Evolutionary conservation across 2,329 filamentous ascomycete species (phyloP).

Genomic region (Myriosclerotinia scirpicola): DNA sequence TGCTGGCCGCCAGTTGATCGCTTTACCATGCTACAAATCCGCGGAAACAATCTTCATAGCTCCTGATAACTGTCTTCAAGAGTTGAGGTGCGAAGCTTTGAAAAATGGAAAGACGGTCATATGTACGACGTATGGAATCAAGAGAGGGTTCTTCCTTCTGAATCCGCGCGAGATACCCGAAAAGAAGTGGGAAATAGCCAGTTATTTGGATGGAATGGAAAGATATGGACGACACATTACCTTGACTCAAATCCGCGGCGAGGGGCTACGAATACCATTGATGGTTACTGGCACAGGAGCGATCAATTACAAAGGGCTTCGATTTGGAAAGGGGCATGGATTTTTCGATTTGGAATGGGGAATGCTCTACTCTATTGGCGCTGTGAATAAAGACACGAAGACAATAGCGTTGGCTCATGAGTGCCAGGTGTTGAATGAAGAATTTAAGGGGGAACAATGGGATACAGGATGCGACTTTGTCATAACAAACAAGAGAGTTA

Average conservation of each 20-base stretch:
- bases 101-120: constrained; percentile 45
- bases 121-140: constrained; percentile 46
- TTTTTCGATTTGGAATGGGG: constrained; percentile 48
- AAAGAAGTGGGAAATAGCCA: constrained; percentile 40
- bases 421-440: constrained; percentile 45
- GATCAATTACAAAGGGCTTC: constrained; percentile 43
- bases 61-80: constrained; percentile 48
- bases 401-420: constrained; percentile 45
- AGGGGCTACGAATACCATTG: constrained; percentile 39
- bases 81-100: constrained; percentile 43
- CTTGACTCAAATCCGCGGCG: constrained; percentile 41
- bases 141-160: constrained; percentile 46
- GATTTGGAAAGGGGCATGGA: constrained; percentile 45
- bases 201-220: constrained; percentile 48
- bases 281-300: constrained; percentile 46
- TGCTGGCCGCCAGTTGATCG: constrained; percentile 40
- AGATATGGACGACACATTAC: constrained; percentile 42
- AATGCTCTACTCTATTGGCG: constrained; percentile 42
- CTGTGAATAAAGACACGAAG: constrained; percentile 36
- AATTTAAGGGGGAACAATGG: constrained; percentile 41
- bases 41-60: constrained; percentile 44
- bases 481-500: constrained; percentile 41
- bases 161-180: constrained; percentile 41
- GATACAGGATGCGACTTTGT: constrained; percentile 47
- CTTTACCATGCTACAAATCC: constrained; percentile 40